Conservation (phyloP, 306 rosid species). For the Prunus dulcis region DNA sequence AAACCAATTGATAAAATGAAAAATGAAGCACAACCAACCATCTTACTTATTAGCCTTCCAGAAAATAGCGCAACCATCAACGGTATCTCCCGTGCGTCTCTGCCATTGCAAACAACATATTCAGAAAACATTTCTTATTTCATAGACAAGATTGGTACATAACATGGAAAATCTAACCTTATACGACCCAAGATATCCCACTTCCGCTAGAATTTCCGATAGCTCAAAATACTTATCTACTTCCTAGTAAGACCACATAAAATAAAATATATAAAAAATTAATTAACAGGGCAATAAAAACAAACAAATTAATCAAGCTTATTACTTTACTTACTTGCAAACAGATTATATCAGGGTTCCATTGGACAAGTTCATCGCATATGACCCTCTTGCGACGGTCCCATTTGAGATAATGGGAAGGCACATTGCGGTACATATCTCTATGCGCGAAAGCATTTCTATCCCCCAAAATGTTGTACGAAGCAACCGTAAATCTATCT, state of each 20-base stretch:
- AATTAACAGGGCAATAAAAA: not conserved
- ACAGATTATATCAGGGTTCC: conserved; percentile 71
- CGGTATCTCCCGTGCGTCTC: conserved; percentile 81
- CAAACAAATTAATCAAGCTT: not conserved
- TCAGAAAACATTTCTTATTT: conserved; percentile 5
- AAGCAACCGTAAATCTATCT: conserved; percentile 67
- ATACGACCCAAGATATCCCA: conserved; percentile 69
- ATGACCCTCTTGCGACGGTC: conserved; percentile 53
- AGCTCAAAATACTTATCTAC: conserved; percentile 79
- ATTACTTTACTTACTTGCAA: conserved; percentile 48
- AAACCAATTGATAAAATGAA: not conserved
- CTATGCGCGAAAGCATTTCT: conserved; percentile 63
- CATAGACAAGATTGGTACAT: not conserved
- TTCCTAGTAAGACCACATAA: conserved; percentile 45
- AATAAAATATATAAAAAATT: not conserved
- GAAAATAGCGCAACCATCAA: conserved; percentile 83
- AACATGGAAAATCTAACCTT: conserved; percentile 44
- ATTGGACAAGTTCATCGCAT: conserved; percentile 56
- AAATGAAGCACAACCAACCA: not conserved
- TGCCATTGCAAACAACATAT: conserved; percentile 25
- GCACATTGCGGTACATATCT: conserved; percentile 66
- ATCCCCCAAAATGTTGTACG: conserved; percentile 73
- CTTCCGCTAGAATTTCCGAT: conserved; percentile 50
- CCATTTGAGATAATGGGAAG: conserved; percentile 61
- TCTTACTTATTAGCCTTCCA: conserved; percentile 81